phyloP scores from a whole-genome alignment of 306 rosid species.

The Begonia masoniana region DNA sequence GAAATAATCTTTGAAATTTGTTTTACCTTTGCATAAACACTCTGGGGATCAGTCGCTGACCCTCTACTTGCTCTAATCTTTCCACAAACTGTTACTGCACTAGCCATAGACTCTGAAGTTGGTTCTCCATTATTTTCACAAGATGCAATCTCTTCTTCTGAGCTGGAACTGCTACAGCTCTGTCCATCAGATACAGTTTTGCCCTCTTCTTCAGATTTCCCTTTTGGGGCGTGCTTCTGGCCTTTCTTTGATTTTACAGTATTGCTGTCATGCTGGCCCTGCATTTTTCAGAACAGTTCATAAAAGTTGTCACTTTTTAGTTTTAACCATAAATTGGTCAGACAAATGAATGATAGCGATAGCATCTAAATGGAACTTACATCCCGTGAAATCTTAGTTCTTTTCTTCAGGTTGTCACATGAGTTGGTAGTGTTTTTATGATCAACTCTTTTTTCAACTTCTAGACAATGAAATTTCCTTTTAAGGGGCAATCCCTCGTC shows the following conservation, averaged over 20 bases:
- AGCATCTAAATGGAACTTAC: constrained; percentile 23
- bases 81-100: constrained; percentile 30
- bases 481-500: constrained; percentile 25
- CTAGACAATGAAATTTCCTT: constrained; percentile 30
- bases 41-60: constrained; percentile 93
- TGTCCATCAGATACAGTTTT: constrained; percentile 28
- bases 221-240: constrained; percentile 16
- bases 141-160: constrained; percentile 63
- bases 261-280: constrained; percentile 43
- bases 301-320: not conserved
- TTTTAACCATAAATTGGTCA: not conserved
- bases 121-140: constrained; percentile 36
- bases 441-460: constrained; percentile 11
- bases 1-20: not conserved
- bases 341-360: not conserved
- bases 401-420: constrained; percentile 36
- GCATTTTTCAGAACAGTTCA: constrained; percentile 1
- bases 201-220: constrained; percentile 22
- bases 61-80: constrained; percentile 74
- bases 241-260: constrained; percentile 30
- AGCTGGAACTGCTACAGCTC: constrained; percentile 37
- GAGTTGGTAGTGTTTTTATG: constrained; percentile 12
- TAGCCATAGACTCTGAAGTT: constrained; percentile 27
- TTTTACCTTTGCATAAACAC: constrained; percentile 88
- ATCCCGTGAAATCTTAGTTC: constrained; percentile 22